Percentiles rank a stretch among this genome's conserved stretches.
phyloP scores from a whole-genome alignment of 768 basidiomycete genomes.

The Suillus plorans region DNA sequence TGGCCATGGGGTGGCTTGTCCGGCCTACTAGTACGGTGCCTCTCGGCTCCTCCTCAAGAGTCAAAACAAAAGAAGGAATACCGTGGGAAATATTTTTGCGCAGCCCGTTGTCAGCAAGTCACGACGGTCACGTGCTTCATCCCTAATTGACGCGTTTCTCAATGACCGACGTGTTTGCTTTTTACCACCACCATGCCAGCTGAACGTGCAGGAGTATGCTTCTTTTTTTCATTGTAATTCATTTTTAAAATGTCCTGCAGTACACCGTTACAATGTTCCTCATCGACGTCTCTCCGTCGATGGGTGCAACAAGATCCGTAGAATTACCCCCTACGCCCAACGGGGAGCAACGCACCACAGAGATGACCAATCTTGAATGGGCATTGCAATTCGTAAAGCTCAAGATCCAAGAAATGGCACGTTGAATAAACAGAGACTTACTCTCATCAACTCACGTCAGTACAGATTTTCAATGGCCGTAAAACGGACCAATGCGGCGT shows the following conservation, averaged over 20 bases:
- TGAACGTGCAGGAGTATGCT: conserved; percentile 75
- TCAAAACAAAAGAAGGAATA: not conserved
- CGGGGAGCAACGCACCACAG: conserved; percentile 47
- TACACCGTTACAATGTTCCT: conserved; percentile 89
- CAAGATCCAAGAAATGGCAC: conserved; percentile 86
- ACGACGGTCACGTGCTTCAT: conserved; percentile 4
- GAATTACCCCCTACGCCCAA: conserved; percentile 52
- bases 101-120: conserved; percentile 1
- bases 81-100: not conserved
- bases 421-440: not conserved
- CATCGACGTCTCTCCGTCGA: conserved; percentile 84
- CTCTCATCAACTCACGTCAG: not conserved
- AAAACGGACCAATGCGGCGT: conserved; percentile 97
- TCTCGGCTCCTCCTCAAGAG: conserved; percentile 1
- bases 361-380: conserved; percentile 81
- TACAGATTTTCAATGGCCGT: conserved; percentile 83
- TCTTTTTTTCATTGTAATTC: not conserved
- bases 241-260: conserved; percentile 38
- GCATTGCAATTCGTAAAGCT: conserved; percentile 84
- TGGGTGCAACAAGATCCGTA: conserved; percentile 65
- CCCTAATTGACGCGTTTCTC: conserved; percentile 7
- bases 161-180: not conserved
- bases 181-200: conserved; percentile 56
- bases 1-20: conserved; percentile 8
- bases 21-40: conserved; percentile 1